phyloP scores from a whole-genome alignment of 805 yeast genomes.

The Pichia rugopelliculosa region DNA sequence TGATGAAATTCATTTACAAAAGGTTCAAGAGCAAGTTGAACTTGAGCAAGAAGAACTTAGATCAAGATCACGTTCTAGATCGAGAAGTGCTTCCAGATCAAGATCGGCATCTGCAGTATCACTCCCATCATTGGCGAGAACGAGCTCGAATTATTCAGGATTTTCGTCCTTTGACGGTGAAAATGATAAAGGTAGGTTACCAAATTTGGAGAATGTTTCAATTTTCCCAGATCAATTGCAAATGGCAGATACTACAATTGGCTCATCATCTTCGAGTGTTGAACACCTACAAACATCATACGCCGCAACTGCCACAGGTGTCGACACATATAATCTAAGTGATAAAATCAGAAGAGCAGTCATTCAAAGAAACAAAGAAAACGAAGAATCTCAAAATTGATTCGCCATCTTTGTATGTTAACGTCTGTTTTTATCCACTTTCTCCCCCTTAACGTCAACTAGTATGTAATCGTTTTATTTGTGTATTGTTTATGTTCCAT shows the following conservation, averaged over 20 bases:
- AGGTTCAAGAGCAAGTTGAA: conserved; percentile 15
- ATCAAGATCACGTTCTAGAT: conserved; percentile 16
- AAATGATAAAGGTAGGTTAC: conserved; percentile 15
- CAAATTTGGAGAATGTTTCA: conserved; percentile 27
- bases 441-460: not conserved
- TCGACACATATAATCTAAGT: conserved; percentile 5
- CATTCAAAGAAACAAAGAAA: conserved; percentile 19
- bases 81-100: conserved; percentile 8
- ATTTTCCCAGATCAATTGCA: conserved; percentile 28
- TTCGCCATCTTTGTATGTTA: no score
- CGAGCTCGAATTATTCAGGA: conserved; percentile 23
- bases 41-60: conserved; percentile 20
- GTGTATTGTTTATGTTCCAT: no score
- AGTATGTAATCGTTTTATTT: not conserved
- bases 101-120: conserved; percentile 7
- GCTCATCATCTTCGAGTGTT: conserved; percentile 4
- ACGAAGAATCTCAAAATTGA: conserved; percentile 2
- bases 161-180: conserved; percentile 18
- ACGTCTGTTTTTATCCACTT: not conserved
- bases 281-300: not conserved
- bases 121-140: conserved; percentile 10
- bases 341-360: conserved; percentile 21
- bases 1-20: conserved; percentile 14
- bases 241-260: conserved; percentile 14
- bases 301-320: conserved; percentile 2